These are phyloP conservation scores for Penicillium griseofulvum DNA, from an alignment of 2,329 filamentous ascomycete species.

Conservation along the genomic window DNA sequence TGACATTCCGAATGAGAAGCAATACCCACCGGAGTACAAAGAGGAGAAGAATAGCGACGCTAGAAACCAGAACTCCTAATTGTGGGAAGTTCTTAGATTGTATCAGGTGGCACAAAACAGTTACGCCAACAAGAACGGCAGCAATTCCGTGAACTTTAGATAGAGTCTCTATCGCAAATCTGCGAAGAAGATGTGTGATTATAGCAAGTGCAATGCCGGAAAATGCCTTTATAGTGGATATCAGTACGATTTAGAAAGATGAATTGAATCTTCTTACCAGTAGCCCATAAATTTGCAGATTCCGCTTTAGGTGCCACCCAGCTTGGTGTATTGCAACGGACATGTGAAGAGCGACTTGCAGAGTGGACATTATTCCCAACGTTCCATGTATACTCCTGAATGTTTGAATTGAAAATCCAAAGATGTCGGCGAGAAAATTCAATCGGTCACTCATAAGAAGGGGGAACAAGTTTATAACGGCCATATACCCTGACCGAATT, in stretches of 20 bases:
- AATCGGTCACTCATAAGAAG: conserved; percentile 10
- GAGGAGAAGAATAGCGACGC: neutral
- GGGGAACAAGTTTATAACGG: conserved; percentile 12
- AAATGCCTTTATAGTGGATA: neutral
- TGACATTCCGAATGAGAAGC: conserved; percentile 18
- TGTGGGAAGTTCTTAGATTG: neutral
- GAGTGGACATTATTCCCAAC: conserved; percentile 16
- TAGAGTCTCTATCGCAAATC: neutral
- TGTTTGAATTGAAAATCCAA: conserved; percentile 19
- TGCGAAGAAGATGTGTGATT: neutral
- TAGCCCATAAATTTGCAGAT: conserved; percentile 6
- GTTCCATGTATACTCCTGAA: conserved; percentile 16
- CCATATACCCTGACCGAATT: conserved; percentile 9
- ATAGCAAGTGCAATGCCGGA: neutral
- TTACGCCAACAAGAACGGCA: neutral
- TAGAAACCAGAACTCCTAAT: neutral
- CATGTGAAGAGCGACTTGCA: conserved; percentile 12
- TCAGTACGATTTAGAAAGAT: conserved; percentile 3
- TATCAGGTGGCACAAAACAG: neutral
- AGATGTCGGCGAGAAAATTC: conserved; percentile 11
- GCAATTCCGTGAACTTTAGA: neutral
- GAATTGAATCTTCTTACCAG: conserved; percentile 8
- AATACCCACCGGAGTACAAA: conserved; percentile 8
- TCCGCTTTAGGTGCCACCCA: neutral
- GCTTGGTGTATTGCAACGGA: conserved; percentile 17